Evolutionary conservation across 2,329 filamentous ascomycete species (phyloP), one percentile per base, ranked within the genome.

Genomic region (Cercospora sp.): DNA sequence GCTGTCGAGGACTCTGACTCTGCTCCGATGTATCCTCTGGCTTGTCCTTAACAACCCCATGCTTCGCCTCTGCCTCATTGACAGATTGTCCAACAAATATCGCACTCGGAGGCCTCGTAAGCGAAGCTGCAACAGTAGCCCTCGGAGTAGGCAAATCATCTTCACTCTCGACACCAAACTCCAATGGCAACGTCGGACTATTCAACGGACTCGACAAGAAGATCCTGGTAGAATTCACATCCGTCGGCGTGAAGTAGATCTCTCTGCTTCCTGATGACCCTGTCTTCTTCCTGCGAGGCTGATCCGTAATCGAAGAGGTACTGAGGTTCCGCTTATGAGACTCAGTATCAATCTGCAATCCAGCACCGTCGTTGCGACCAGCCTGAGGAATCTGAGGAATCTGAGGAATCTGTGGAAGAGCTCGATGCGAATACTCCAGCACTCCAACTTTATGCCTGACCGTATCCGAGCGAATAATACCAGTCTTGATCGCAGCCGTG

Each of bases 161-260:
- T 23, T 67, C 58, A 18, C 59, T 60, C 7, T 71, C 65, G 16
- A 60, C 63, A 42, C 60, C 30, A 3, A 30, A 26, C 18, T 53
- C n/a, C 18, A 12, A 42, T 18, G 67, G 60, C 18, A 69, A 45
- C 10, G 71, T 70, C 8, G 72, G 72, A 45, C 72, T 73, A 9
- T 61, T 65, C 18, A 72, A 63, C 36, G 75, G 74, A 58, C 74
- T 75, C 2, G 71, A 71, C 10, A 76, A 51, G 36, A 66, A 73
- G 26, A 72, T 71, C 57, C 67, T 65, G 20, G 67, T 70, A 12
- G 51, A 67, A 10, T 69, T 72, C 6, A 72, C 70, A 45, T 75
- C 70, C 42, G 70, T 72, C 1, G 74, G 74, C 3, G 71, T 72
- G 59, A 76, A 76, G 65, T 74, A 76, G 10, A 76, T 72, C 9